Conservation (phyloP, 1,284 basidiomycete genomes). For the Tranzscheliella williamsii region DNA sequence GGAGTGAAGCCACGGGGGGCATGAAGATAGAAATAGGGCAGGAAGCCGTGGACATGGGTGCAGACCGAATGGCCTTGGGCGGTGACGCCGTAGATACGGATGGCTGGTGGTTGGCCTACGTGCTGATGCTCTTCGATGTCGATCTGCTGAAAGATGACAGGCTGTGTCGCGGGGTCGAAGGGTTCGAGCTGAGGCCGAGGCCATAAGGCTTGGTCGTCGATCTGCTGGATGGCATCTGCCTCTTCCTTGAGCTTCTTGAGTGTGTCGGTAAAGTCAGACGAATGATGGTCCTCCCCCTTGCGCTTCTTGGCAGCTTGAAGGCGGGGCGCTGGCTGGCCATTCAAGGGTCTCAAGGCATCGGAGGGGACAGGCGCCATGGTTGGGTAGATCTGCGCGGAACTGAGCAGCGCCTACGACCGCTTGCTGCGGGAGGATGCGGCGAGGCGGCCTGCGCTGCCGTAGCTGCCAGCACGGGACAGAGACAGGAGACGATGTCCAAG, state of each 20-base stretch:
- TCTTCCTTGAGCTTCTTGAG: conserved; percentile 44
- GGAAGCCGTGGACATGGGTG: conserved; percentile 58
- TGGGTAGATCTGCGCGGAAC: no score
- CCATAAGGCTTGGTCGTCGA: conserved; percentile 45
- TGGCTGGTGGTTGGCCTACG: conserved; percentile 44
- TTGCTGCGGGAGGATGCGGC: no score
- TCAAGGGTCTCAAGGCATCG: conserved; percentile 9
- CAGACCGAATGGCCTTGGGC: conserved; percentile 53
- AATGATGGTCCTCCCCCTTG: conserved; percentile 33
- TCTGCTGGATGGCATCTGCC: conserved; percentile 30
- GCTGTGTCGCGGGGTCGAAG: conserved; percentile 35
- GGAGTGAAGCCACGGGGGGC: conserved; percentile 54
- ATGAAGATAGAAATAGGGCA: conserved; percentile 59
- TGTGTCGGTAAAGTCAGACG: conserved; percentile 47
- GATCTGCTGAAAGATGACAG: conserved; percentile 58
- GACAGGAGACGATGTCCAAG: no score
- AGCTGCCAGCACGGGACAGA: no score
- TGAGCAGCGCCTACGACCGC: no score
- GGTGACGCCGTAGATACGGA: conserved; percentile 59
- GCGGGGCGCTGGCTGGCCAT: conserved; percentile 8
- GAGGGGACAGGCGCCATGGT: conserved; percentile 37
- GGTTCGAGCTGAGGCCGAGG: conserved; percentile 40
- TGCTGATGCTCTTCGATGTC: conserved; percentile 57
- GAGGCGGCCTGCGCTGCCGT: no score
- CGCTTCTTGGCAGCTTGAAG: conserved; percentile 25